Evolutionary conservation across 768 basidiomycete genomes (phyloP), one percentile per base, ranked within the genome.

Genomic region (Termitomyces bulborhizus): DNA sequence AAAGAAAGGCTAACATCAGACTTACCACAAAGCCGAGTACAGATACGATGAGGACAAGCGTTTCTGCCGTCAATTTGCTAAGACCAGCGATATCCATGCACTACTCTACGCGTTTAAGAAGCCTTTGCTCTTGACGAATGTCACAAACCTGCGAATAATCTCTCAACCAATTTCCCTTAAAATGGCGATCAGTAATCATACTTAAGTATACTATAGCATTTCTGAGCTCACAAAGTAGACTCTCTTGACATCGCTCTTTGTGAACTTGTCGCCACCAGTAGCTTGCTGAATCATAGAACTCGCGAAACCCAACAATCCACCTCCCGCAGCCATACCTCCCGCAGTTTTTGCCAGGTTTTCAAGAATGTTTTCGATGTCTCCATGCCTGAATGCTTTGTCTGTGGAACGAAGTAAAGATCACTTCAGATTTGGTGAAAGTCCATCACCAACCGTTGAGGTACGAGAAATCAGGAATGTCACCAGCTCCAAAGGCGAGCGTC

Each of bases 341-440:
- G 75, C 80, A 39, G 75, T 73, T 65, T 86, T 87, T 50, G 76
- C 76, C 6, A 86, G 69, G n/a, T 74, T 76, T 36, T 78, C 76
- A 27, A 88, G 76, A 58, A 85, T 76, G 62, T 81, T 80, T 70
- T 88, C 86, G 47, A 88, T 88, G 63, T 90, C 88, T 13, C 86
- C 85, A 73, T 88, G 86, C 49, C 86, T 74, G 68, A 84, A 90
- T 0, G 87, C 86, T 66, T 85, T 88, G 67, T 82, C 82, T 81
- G 60, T 26, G 11, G 36, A 21, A 24, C 37, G 34, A 59, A 31
- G 57, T 46, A 39, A 55, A 43, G 18, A 54, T 27, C 42, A 16
- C 37, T 50, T 31, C 16, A 37, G 32, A 24, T 39, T n/a, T 4
- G 11, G 15, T 29, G 31, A 45, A 45, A 42, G 26, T 43, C 31